Conservation (phyloP, 257 asterid genomes). For the Solanum arcanum region DNA sequence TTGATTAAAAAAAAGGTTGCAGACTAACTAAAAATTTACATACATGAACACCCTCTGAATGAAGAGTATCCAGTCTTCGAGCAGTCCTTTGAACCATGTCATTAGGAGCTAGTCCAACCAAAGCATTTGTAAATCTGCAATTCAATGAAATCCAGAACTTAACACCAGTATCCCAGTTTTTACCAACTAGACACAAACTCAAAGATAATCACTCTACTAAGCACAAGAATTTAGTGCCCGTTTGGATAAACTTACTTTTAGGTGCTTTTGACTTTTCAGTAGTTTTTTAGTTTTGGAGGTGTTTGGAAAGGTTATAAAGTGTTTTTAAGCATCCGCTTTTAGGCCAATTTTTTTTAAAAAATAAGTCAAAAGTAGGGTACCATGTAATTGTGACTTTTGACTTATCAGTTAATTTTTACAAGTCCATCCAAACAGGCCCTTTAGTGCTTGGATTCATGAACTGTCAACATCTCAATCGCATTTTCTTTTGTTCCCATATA, state of each 20-base stretch:
- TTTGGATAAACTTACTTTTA: no score
- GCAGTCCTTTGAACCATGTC: conserved; percentile 68
- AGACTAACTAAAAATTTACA: conserved; percentile 11
- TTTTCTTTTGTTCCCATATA: background rate
- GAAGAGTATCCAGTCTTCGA: conserved; percentile 89
- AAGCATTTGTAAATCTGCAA: conserved; percentile 76
- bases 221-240: background rate
- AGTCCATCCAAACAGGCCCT: no score
- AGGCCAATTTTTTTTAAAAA: no score
- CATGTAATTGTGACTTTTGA: no score
- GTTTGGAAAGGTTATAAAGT: no score
- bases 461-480: background rate
- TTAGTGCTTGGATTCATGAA: background rate
- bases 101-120: conserved; percentile 68
- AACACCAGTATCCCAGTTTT: background rate
- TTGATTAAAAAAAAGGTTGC: background rate
- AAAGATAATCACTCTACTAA: background rate
- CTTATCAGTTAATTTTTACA: no score
- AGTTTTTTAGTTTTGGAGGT: no score
- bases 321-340: no score
- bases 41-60: conserved; percentile 99
- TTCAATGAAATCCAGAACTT: background rate
- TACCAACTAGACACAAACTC: background rate
- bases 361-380: no score
- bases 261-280: no score